Conservation (phyloP, 257 asterid genomes). For the Eucommia ulmoides region DNA sequence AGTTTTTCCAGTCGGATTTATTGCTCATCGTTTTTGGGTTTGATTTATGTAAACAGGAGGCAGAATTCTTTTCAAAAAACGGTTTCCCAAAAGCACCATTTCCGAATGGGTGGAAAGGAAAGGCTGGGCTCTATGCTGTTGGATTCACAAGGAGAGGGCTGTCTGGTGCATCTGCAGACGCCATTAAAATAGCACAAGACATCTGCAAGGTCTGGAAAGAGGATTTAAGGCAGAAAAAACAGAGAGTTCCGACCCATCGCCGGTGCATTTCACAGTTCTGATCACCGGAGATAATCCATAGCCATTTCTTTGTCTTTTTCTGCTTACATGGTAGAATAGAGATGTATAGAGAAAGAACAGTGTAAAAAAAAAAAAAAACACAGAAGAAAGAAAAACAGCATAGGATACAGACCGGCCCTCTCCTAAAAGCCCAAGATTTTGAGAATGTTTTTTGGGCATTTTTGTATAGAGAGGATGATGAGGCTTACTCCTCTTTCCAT, state of each 20-base stretch:
- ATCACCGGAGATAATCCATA: background rate
- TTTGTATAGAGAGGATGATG: too few species aligned
- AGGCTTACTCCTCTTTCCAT: too few species aligned
- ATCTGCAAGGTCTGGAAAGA: constrained; percentile 66
- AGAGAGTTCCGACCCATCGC: constrained; percentile 62
- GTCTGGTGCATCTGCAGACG: constrained; percentile 78
- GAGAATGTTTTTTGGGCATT: too few species aligned
- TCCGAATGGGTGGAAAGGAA: constrained; percentile 82
- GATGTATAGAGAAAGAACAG: background rate
- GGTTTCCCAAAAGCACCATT: constrained; percentile 60
- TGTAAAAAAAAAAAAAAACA: constrained; percentile 1
- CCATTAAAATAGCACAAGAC: constrained; percentile 56
- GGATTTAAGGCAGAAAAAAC: constrained; percentile 52
- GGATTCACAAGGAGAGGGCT: constrained; percentile 93
- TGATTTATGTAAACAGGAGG: constrained; percentile 33
- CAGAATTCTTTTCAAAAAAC: constrained; percentile 51
- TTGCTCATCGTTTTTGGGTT: background rate
- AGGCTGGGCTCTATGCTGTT: constrained; percentile 63
- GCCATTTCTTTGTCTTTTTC: constrained; percentile 1
- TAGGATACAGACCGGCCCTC: constrained; percentile 28
- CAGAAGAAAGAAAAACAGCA: constrained; percentile 23
- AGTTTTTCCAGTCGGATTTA: background rate
- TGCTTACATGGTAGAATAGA: constrained; percentile 9
- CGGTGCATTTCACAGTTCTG: constrained; percentile 70
- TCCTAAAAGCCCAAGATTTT: constrained; percentile 50